Conservation (phyloP, 192 early-diverging fungal genomes). For the Phycomyces nitens region DNA sequence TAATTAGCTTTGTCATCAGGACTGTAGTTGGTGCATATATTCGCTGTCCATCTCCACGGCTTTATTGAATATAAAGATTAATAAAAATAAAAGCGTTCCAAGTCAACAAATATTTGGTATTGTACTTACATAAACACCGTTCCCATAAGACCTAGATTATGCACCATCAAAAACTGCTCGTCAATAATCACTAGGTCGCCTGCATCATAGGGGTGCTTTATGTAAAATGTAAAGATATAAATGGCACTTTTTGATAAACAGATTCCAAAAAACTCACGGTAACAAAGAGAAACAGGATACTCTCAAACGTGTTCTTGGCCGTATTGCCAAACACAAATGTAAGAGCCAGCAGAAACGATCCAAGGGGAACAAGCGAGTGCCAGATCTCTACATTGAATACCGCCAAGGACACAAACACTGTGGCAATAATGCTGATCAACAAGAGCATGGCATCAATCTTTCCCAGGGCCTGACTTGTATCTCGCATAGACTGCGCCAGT, state of each 20-base stretch:
- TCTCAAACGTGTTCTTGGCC: constrained; percentile 75
- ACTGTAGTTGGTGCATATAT: constrained; percentile 72
- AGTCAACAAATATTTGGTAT: background rate
- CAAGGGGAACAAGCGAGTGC: constrained; percentile 20
- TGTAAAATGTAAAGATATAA: background rate
- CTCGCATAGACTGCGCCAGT: constrained; percentile 65
- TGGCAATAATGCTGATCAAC: constrained; percentile 47
- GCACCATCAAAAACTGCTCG: constrained; percentile 58
- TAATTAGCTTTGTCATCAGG: constrained; percentile 60
- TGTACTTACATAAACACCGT: constrained; percentile 61
- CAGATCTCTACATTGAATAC: constrained; percentile 29
- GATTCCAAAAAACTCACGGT: constrained; percentile 23
- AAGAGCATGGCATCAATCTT: constrained; percentile 66
- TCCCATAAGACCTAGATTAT: constrained; percentile 73
- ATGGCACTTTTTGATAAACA: background rate
- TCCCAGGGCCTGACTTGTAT: constrained; percentile 83
- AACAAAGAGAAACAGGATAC: constrained; percentile 81
- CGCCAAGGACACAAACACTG: constrained; percentile 54
- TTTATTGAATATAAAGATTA: background rate
- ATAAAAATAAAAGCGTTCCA: background rate
- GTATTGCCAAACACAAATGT: constrained; percentile 85
- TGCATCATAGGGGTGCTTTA: constrained; percentile 57
- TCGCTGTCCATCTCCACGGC: constrained; percentile 72
- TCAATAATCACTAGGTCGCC: constrained; percentile 79
- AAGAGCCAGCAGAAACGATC: constrained; percentile 54